A percentile compares a stretch with the other conserved stretches of the same genome.
phyloP scores from a whole-genome alignment of 805 yeast species.

The Kuraishia hungarica region DNA sequence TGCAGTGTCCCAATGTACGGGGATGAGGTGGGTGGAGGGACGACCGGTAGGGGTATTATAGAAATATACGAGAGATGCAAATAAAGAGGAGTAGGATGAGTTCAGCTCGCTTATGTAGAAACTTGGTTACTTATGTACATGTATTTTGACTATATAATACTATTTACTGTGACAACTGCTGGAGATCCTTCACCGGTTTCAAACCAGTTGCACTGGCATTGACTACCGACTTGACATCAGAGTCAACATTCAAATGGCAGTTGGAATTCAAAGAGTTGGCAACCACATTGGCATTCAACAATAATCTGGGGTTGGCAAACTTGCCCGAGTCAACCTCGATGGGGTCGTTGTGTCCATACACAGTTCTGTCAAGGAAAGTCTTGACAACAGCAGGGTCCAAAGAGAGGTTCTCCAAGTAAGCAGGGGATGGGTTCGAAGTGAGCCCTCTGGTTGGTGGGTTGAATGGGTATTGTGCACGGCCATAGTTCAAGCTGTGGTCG shows the following conservation, averaged over 20 bases:
- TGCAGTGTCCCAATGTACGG: not conserved
- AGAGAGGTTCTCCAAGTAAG: constrained; percentile 4
- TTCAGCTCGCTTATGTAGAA: too few species aligned
- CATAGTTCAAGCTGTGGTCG: not conserved
- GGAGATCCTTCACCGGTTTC: not conserved
- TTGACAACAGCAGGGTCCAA: constrained; percentile 5
- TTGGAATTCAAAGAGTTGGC: constrained; percentile 7
- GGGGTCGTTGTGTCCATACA: constrained; percentile 6
- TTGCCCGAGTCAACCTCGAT: constrained; percentile 5
- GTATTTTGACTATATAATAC: not conserved
- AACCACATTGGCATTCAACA: constrained; percentile 8
- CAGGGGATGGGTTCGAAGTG: not conserved
- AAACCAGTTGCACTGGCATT: not conserved
- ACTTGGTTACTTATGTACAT: not conserved
- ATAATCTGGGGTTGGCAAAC: constrained; percentile 1
- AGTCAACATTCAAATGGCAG: constrained; percentile 1
- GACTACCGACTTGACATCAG: not conserved
- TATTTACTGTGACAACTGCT: not conserved
- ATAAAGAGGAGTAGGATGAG: too few species aligned
- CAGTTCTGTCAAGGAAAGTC: constrained; percentile 5
- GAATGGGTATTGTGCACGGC: not conserved
- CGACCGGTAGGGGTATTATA: not conserved
- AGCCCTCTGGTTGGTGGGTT: not conserved
- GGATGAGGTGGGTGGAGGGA: not conserved
- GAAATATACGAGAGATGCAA: too few species aligned